These are phyloP conservation scores for Hericium erinaceus DNA, from an alignment of 768 basidiomycete genomes.

Conservation along the genomic window DNA sequence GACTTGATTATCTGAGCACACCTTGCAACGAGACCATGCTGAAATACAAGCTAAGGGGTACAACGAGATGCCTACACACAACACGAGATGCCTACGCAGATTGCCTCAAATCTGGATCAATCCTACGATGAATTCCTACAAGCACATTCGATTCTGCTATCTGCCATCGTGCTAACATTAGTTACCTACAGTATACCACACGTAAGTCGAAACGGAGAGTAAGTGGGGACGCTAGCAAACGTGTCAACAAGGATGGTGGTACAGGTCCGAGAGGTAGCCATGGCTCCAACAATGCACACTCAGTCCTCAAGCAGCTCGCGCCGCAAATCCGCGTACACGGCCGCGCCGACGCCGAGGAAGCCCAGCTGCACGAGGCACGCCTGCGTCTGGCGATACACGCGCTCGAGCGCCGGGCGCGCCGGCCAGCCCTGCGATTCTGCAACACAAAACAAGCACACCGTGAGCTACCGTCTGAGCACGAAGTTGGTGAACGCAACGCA, in stretches of 20 bases:
- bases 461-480: neutral
- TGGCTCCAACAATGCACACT: neutral
- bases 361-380: slow-evolving; percentile 66
- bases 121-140: too few relatives aligned
- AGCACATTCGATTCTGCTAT: too few relatives aligned
- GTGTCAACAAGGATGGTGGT: neutral
- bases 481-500: slow-evolving; percentile 26
- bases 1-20: too few relatives aligned
- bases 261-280: neutral
- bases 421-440: slow-evolving; percentile 75
- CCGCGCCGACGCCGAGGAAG: slow-evolving; percentile 59
- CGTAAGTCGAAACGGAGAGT: neutral
- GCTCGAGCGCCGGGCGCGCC: slow-evolving; percentile 61
- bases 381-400: slow-evolving; percentile 65
- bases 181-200: neutral
- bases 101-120: too few relatives aligned
- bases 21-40: too few relatives aligned
- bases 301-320: slow-evolving; percentile 55
- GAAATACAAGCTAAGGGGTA: too few relatives aligned
- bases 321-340: slow-evolving; percentile 74
- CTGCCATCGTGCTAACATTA: neutral
- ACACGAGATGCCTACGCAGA: too few relatives aligned
- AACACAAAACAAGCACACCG: slow-evolving; percentile 2
- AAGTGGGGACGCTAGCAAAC: neutral
- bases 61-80: too few relatives aligned